These are phyloP conservation scores for Yarrowia osloensis DNA, from an alignment of 805 yeast genomes.

Conservation along the genomic window DNA sequence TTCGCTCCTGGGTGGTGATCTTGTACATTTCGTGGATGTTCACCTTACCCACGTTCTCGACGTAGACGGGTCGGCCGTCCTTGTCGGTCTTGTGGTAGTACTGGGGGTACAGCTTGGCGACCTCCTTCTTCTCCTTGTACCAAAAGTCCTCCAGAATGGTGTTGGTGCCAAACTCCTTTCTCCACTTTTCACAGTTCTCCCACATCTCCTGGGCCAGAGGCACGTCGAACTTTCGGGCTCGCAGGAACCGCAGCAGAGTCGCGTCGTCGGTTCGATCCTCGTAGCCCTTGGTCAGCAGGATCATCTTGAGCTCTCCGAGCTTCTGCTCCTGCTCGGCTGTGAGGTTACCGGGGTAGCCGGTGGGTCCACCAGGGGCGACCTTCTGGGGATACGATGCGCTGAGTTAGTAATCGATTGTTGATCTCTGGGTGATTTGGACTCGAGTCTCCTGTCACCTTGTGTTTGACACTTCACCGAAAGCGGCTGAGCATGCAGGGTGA, in stretches of 20 bases:
- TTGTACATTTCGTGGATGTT: slow-evolving; percentile 88
- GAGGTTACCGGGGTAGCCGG: slow-evolving; percentile 82
- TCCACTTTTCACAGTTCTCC: slow-evolving; percentile 87
- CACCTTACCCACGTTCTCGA: slow-evolving; percentile 91
- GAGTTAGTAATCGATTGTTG: background rate
- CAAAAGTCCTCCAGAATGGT: slow-evolving; percentile 84
- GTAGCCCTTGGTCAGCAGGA: slow-evolving; percentile 65
- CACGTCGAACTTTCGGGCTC: slow-evolving; percentile 94
- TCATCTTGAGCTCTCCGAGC: slow-evolving; percentile 58
- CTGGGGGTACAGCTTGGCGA: slow-evolving; percentile 90
- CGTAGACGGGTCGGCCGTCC: slow-evolving; percentile 95
- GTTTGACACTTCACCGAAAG: slow-evolving; percentile 10
- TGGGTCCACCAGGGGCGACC: slow-evolving; percentile 59
- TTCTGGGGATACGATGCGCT: slow-evolving; percentile 69
- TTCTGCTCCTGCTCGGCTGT: slow-evolving; percentile 66
- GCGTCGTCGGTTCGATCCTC: slow-evolving; percentile 85
- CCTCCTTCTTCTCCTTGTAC: slow-evolving; percentile 88
- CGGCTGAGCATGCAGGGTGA: slow-evolving; percentile 19
- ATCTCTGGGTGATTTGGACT: background rate
- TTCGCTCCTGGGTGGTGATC: slow-evolving; percentile 91
- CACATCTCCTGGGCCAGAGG: slow-evolving; percentile 79
- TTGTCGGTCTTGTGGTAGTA: slow-evolving; percentile 96
- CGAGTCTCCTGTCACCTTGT: background rate
- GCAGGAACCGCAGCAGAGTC: slow-evolving; percentile 73
- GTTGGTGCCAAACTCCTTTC: slow-evolving; percentile 81